These are phyloP conservation scores for Pulveroboletus sp. DNA, from an alignment of 768 basidiomycete species.

Conservation along the genomic window DNA sequence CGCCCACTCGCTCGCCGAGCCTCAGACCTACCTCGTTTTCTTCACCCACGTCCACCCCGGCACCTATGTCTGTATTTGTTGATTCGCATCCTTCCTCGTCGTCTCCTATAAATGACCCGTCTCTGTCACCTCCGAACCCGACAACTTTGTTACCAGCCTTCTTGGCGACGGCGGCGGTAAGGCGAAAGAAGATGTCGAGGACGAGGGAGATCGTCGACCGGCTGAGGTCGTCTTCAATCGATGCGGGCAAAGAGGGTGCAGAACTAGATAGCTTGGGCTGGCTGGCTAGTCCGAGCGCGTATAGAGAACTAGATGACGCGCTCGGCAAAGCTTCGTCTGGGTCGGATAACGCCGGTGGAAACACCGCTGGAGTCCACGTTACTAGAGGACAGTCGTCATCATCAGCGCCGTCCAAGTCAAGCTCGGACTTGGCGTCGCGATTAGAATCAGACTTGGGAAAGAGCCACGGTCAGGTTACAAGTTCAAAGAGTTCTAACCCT, in stretches of 20 bases:
- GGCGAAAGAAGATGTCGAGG: slow-evolving; percentile 24
- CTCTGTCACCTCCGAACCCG: slow-evolving; percentile 2
- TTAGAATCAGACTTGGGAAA: slow-evolving; percentile 3
- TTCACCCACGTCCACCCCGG: slow-evolving; percentile 8
- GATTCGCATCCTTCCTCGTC: slow-evolving; percentile 9
- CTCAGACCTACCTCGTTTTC: slow-evolving; percentile 4
- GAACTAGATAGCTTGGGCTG: slow-evolving; percentile 12
- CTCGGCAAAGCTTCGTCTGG: not conserved
- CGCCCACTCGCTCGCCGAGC: slow-evolving; percentile 11
- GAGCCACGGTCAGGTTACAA: not conserved
- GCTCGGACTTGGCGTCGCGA: not conserved
- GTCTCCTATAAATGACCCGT: not conserved
- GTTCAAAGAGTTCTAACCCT: not conserved
- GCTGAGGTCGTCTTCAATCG: slow-evolving; percentile 24
- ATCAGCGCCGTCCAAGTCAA: slow-evolving; percentile 2
- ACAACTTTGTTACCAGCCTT: slow-evolving; percentile 23
- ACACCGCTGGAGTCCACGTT: not conserved
- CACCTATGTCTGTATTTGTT: slow-evolving; percentile 4
- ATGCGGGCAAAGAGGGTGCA: slow-evolving; percentile 13
- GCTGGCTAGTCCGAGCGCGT: slow-evolving; percentile 6
- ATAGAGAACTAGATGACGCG: slow-evolving; percentile 6
- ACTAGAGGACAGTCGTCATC: not conserved
- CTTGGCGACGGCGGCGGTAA: slow-evolving; percentile 14
- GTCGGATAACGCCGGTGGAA: slow-evolving; percentile 1
- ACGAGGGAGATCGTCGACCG: slow-evolving; percentile 29